A percentile compares a stretch with the other conserved stretches of the same genome.
These are phyloP conservation scores for Aspergillus udagawae DNA, from an alignment of 2,329 filamentous ascomycete species.

Conservation along the genomic window DNA sequence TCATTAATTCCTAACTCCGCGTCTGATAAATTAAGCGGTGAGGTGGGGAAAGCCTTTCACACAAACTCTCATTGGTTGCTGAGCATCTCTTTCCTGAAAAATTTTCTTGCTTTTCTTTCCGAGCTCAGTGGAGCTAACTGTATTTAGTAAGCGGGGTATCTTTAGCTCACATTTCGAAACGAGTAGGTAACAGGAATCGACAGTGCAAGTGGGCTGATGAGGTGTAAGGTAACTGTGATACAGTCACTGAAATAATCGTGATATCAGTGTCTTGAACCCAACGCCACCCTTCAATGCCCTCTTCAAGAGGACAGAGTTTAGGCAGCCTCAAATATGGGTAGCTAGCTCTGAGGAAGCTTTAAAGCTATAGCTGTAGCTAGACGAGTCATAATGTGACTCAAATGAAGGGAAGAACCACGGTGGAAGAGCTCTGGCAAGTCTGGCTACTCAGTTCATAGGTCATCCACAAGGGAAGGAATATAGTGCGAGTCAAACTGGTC, in stretches of 20 bases:
- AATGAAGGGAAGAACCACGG: neutral
- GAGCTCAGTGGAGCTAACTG: neutral
- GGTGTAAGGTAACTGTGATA: neutral
- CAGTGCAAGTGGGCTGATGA: neutral
- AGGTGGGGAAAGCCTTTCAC: neutral
- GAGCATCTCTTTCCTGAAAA: neutral
- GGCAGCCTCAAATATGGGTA: no score
- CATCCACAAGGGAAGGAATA: neutral
- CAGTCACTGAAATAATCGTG: neutral
- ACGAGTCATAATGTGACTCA: neutral
- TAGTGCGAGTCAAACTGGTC: neutral
- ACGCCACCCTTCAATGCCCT: neutral
- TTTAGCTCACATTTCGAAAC: neutral
- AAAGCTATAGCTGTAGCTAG: neutral
- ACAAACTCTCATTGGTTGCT: neutral
- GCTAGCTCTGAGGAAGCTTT: neutral
- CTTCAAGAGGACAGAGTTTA: neutral
- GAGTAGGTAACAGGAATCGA: neutral
- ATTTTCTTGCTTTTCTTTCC: neutral
- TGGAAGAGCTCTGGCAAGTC: neutral
- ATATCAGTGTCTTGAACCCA: neutral
- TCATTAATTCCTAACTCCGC: constrained; percentile 9
- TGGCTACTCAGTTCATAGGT: neutral
- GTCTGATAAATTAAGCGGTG: constrained; percentile 3
- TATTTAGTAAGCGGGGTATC: neutral